Conservation (phyloP, 2,329 filamentous ascomycete species). For the Fusarium caatingaense region DNA sequence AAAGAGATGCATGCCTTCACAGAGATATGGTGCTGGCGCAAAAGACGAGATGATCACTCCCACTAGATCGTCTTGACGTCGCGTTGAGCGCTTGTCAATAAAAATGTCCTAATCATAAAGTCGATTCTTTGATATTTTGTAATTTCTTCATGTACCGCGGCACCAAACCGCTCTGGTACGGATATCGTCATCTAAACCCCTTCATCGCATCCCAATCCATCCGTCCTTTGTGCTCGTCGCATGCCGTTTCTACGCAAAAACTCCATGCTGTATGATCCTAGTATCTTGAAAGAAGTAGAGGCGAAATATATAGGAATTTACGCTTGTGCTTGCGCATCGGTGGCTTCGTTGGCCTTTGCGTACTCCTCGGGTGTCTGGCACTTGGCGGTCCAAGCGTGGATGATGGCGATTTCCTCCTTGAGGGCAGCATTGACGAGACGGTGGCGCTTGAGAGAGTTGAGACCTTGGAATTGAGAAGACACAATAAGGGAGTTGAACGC, state of each 20-base stretch:
- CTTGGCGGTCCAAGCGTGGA: conserved; percentile 95
- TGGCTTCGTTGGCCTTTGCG: conserved; percentile 59
- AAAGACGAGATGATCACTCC: conserved; percentile 36
- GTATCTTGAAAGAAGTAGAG: neutral
- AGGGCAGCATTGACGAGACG: conserved; percentile 85
- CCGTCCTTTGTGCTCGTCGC: conserved; percentile 1
- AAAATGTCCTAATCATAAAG: conserved; percentile 39
- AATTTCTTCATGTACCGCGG: conserved; percentile 32
- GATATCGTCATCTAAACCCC: conserved; percentile 22
- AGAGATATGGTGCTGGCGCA: conserved; percentile 37
- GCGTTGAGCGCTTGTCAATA: conserved; percentile 40
- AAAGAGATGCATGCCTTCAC: conserved; percentile 35
- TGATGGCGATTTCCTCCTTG: conserved; percentile 87
- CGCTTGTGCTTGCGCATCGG: conserved; percentile 27
- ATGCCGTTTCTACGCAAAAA: conserved; percentile 18
- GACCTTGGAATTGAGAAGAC: conserved; percentile 75
- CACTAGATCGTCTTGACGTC: conserved; percentile 31
- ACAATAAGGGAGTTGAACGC: conserved; percentile 70
- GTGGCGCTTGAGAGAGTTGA: conserved; percentile 84
- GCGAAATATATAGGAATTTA: neutral
- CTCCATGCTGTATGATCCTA: neutral
- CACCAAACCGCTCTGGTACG: conserved; percentile 16
- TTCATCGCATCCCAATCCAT: neutral
- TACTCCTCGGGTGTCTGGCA: conserved; percentile 93
- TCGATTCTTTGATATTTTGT: conserved; percentile 15